Percentiles rank a stretch among this genome's conserved stretches.
Conservation (phyloP, 75 land plant genomes). For the Picea sitchensis region DNA sequence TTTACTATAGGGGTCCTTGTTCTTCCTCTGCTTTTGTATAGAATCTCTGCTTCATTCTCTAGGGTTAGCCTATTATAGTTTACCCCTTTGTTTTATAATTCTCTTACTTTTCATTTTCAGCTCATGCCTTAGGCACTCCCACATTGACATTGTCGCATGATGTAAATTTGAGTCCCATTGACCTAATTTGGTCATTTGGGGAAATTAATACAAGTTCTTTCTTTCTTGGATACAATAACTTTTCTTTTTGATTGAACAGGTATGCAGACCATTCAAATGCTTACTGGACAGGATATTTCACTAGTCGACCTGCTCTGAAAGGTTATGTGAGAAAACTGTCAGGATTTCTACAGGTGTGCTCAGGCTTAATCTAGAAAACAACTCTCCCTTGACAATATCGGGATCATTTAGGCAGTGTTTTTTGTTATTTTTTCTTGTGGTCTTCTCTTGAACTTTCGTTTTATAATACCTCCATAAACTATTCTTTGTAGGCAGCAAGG, state of each 20-base stretch:
- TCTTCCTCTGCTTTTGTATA: too few species aligned
- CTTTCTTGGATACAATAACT: not conserved
- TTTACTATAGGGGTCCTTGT: too few species aligned
- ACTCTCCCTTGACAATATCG: not conserved
- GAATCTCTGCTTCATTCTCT: too few species aligned
- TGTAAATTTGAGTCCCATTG: too few species aligned
- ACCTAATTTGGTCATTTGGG: too few species aligned
- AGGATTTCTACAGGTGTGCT: slow-evolving; percentile 11
- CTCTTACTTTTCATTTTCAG: too few species aligned
- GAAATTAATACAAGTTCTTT: not conserved
- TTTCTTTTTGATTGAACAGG: slow-evolving; percentile 21
- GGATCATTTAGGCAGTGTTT: not conserved
- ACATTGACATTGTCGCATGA: too few species aligned
- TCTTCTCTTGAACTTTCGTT: not conserved
- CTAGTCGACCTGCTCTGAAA: slow-evolving; percentile 72
- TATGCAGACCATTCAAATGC: slow-evolving; percentile 74
- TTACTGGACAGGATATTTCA: slow-evolving; percentile 91
- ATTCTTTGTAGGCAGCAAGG: slow-evolving; percentile 60
- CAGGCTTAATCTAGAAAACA: not conserved
- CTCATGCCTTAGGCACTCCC: too few species aligned
- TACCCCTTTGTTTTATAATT: too few species aligned
- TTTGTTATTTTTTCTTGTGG: not conserved
- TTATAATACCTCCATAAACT: slow-evolving; percentile 14
- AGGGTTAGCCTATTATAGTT: too few species aligned
- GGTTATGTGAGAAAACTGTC: slow-evolving; percentile 56